These are phyloP conservation scores for Rhodotorula sp. DNA, from an alignment of 1,284 basidiomycete species.

Conservation along the genomic window DNA sequence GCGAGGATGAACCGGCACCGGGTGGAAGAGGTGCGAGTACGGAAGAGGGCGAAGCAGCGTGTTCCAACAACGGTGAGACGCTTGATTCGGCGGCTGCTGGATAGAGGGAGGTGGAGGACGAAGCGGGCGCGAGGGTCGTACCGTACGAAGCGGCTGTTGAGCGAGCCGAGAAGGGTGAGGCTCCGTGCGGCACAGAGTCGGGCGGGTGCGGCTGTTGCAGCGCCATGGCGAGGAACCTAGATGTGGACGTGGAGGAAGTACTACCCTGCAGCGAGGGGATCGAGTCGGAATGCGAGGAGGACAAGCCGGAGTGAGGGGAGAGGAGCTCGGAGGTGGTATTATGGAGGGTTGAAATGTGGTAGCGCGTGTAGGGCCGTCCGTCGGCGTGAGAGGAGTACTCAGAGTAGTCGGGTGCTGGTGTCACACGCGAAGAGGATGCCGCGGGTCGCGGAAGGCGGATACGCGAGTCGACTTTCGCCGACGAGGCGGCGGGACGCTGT, in stretches of 20 bases:
- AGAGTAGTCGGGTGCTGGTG: too few relatives aligned
- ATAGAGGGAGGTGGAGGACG: background rate
- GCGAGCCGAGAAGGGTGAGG: constrained; percentile 1
- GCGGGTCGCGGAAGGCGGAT: too few relatives aligned
- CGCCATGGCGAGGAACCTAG: background rate
- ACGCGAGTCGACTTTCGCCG: too few relatives aligned
- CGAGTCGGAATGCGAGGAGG: background rate
- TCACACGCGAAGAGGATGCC: too few relatives aligned
- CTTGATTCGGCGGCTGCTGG: background rate
- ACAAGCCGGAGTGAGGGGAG: background rate
- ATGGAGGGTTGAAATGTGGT: background rate
- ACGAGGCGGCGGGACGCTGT: too few relatives aligned
- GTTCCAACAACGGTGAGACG: background rate
- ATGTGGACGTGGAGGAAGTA: background rate
- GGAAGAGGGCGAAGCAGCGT: background rate
- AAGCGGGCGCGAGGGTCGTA: constrained; percentile 7
- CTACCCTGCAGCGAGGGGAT: background rate
- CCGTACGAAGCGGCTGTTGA: background rate
- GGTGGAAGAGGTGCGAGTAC: too few relatives aligned
- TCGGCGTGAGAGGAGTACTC: too few relatives aligned
- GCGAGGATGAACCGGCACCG: background rate
- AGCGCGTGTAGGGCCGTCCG: too few relatives aligned
- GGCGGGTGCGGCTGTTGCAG: background rate
- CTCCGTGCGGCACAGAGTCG: too few relatives aligned
- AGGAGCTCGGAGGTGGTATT: background rate